Base-by-base conservation (phyloP, 352 stramenopile genomes). In the Lagenidium giganteum region DNA sequence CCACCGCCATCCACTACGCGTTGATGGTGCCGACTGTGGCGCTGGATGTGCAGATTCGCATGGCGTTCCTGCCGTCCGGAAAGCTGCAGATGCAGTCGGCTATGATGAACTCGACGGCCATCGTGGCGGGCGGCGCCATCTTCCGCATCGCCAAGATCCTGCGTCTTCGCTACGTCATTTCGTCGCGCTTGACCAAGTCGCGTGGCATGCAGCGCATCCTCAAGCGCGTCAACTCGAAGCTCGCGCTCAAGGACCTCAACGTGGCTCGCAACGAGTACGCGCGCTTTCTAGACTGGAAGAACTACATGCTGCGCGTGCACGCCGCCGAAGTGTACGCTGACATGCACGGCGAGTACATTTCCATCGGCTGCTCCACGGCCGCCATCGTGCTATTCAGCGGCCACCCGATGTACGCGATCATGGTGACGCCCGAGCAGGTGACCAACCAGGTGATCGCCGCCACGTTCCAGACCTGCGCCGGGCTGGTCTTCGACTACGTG, bases 341-440 rank as follows among this genome's bases (percentile, higher is more conserved):
- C 33, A 78, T 72, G 67, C 56, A 78, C 38, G 67, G 46, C 28
- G 67, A 78, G 40, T 74, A 70, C 31, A 74, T 78, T 27, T 67
- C 63, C 5, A 71, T 74, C 44, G 58, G 50, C 25, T 54, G 54
- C 16, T 47, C 67, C 11, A 57, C 57, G n/a, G 48, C 38, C 4
- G 28, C 69, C 16, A 34, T 61, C 5, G 47, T 54, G 16, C 39
- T 58, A 16, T 31, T 72, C 7, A 34, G 34, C 5, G 31, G 42
- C 17, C 63, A 69, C 18, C 44, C 54, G n/a, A 48, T 53, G 28
- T 69, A 62, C 21, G 31, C 53, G 14, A 12, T 67, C 4, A 24
- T 24, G 18, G 40, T 22, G 13, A 27, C 8, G 9, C 25, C 30
- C 18, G n/a, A 3, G 13, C 17, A 31, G 4, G 29, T 49, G n/a